Evolutionary conservation across 306 rosid species (phyloP).

Genomic region (Datisca glomerata): DNA sequence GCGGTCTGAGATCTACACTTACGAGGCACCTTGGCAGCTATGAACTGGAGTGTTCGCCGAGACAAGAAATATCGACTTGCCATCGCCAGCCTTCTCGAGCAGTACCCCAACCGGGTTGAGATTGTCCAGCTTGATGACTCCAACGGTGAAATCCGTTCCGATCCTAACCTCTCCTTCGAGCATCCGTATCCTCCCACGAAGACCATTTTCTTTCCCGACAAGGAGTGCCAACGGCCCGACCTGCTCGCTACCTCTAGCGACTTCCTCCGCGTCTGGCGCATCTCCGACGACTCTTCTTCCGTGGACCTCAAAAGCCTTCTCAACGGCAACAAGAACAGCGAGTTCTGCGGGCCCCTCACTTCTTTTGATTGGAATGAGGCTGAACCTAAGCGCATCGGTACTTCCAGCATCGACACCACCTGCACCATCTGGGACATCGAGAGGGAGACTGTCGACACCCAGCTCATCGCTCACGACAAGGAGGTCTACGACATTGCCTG

Average conservation of each 20-base stretch:
- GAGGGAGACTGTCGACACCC: slow-evolving; percentile 92
- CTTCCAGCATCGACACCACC: slow-evolving; percentile 94
- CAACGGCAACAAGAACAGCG: slow-evolving; percentile 92
- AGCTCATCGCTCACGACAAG: slow-evolving; percentile 84
- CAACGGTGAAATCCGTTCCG: slow-evolving; percentile 82
- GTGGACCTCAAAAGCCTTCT: slow-evolving; percentile 65
- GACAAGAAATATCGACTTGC: slow-evolving; percentile 83
- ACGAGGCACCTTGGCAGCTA: slow-evolving; percentile 96
- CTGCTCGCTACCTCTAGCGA: slow-evolving; percentile 91
- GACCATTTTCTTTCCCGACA: slow-evolving; percentile 86
- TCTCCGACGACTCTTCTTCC: slow-evolving; percentile 32
- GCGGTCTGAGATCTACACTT: slow-evolving; percentile 85
- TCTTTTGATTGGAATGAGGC: slow-evolving; percentile 99
- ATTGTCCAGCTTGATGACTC: slow-evolving; percentile 88
- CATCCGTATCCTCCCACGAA: slow-evolving; percentile 96
- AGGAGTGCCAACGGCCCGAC: slow-evolving; percentile 88
- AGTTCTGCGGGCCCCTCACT: slow-evolving; percentile 81
- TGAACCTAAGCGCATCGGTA: slow-evolving; percentile 83
- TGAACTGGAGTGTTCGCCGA: slow-evolving; percentile 95
- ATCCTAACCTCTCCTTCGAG: slow-evolving; percentile 74
- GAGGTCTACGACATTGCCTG: slow-evolving; percentile 96
- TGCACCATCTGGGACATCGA: slow-evolving; percentile 98
- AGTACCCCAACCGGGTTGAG: slow-evolving; percentile 55
- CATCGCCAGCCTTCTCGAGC: slow-evolving; percentile 73
- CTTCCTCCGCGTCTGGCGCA: slow-evolving; percentile 76